Evolutionary conservation across 805 yeast genomes (phyloP).

Genomic region (Candida jianshihensis): DNA sequence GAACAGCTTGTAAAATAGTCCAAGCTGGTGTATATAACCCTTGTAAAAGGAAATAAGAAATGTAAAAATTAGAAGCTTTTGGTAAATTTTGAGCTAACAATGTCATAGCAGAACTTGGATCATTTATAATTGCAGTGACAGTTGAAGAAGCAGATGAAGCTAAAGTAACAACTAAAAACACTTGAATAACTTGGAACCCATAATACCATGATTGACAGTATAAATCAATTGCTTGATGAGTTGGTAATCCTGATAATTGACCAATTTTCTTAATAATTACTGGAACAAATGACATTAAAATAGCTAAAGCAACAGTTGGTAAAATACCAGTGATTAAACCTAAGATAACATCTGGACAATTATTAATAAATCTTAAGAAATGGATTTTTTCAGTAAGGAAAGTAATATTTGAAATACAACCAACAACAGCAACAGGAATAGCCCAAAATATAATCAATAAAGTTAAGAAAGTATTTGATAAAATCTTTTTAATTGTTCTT

Average conservation of each 20-base stretch:
- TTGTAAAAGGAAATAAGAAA: conserved; percentile 71
- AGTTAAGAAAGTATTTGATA: conserved; percentile 60
- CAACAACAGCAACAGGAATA: conserved; percentile 96
- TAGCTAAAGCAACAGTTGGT: conserved; percentile 74
- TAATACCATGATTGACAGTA: conserved; percentile 86
- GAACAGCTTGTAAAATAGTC: conserved; percentile 65
- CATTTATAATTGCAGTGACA: conserved; percentile 55
- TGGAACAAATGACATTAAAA: conserved; percentile 84
- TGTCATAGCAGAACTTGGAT: conserved; percentile 68
- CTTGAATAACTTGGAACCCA: conserved; percentile 88
- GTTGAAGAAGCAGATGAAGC: conserved; percentile 79
- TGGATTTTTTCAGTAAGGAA: conserved; percentile 63
- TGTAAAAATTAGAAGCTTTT: conserved; percentile 85
- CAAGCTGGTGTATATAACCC: conserved; percentile 80
- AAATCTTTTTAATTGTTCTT: conserved; percentile 48
- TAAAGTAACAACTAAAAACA: conserved; percentile 75
- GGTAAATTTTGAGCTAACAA: conserved; percentile 76
- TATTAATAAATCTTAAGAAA: conserved; percentile 68
- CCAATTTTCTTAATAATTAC: conserved; percentile 76
- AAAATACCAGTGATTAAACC: conserved; percentile 86
- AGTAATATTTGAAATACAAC: conserved; percentile 83
- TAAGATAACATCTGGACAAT: conserved; percentile 59
- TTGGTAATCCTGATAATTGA: conserved; percentile 61
- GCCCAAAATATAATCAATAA: conserved; percentile 84
- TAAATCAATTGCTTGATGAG: conserved; percentile 64